Base-by-base conservation (phyloP, 495 filamentous ascomycete species). In the Hypomontagnella submonticulosa region DNA sequence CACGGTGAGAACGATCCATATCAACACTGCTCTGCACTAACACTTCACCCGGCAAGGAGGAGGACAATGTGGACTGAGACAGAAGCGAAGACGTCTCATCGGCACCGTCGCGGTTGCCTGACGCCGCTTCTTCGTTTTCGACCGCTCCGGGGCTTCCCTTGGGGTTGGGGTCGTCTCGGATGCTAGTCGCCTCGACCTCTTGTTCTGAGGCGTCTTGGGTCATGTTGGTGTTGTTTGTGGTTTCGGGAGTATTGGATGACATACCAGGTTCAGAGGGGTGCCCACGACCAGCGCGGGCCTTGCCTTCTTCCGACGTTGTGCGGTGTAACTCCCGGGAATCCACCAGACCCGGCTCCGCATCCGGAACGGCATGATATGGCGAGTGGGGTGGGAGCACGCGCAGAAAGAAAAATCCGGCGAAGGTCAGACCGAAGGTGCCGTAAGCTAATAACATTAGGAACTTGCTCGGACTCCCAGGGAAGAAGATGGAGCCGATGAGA, bases 41-140 rank as follows among this genome's bases (percentile, higher is more conserved):
- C 16, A 80, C 78, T 67, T 81, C 80, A 59, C 74, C 79, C 7
- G 78, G 80, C 62, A 79, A 60, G 62, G 75, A 81, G 41, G 79
- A 83, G 53, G 78, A 75, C 44, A 47, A 23, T 43, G 69, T 62
- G 36, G 59, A 63, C 70, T 84, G 87, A 55, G 91, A 91, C 70
- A 98, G 83, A 66, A 99, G 85, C 63, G 92, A 96, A 32, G 93
- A 92, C 12, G 81, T 89, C 78, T 99, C 95, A 73, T 93, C 89
- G 66, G 79, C 52, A 63, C 84, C 80, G 49, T 66, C 66, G 23
- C 38, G 57, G 57, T 48, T 51, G 37, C 40, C 56, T 76, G 76
- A 38, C 59, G 67, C 55, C 34, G 73, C 56, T 49, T 64, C 59
- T 69, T 73, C 67, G 67, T 71, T 57, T 65, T 79, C 72, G 54